Conservation (phyloP, 805 yeast species). For the Wickerhamomyces canadensis region DNA sequence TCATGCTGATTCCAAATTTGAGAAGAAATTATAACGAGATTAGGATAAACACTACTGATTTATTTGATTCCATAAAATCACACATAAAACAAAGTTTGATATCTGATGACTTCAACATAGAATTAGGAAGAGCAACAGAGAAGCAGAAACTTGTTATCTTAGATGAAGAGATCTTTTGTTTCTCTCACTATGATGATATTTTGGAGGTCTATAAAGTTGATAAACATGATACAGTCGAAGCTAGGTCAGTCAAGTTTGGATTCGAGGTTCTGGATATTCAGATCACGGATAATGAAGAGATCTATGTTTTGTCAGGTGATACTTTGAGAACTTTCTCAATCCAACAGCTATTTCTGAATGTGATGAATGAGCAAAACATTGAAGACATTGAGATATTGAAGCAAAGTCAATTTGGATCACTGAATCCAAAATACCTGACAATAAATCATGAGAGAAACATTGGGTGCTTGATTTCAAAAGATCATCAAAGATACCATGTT, state of each 20-base stretch:
- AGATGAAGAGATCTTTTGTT: slow-evolving; percentile 6
- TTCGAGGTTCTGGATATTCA: slow-evolving; percentile 10
- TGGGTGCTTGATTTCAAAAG: slow-evolving; percentile 34
- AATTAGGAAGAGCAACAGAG: slow-evolving; percentile 15
- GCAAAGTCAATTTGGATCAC: neutral
- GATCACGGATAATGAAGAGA: slow-evolving; percentile 7
- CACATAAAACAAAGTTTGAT: slow-evolving; percentile 6
- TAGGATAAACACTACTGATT: slow-evolving; percentile 18
- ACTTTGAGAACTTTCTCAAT: neutral
- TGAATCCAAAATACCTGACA: slow-evolving; percentile 22
- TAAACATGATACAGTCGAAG: neutral
- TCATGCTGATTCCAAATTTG: slow-evolving; percentile 17
- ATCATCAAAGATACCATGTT: slow-evolving; percentile 22
- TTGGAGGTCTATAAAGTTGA: slow-evolving; percentile 14
- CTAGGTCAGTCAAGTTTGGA: slow-evolving; percentile 2
- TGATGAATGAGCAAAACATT: neutral
- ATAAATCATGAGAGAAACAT: slow-evolving; percentile 23
- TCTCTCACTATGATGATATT: slow-evolving; percentile 5
- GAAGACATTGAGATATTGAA: slow-evolving; percentile 1
- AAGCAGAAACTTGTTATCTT: slow-evolving; percentile 11
- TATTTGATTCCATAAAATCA: slow-evolving; percentile 13
- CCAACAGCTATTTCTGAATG: slow-evolving; percentile 1
- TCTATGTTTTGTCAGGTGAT: slow-evolving; percentile 6
- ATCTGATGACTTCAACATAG: slow-evolving; percentile 1
- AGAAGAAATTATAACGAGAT: slow-evolving; percentile 19